These are phyloP conservation scores for Penicillium sp. DNA, from an alignment of 2,329 filamentous ascomycete genomes.

Conservation along the genomic window DNA sequence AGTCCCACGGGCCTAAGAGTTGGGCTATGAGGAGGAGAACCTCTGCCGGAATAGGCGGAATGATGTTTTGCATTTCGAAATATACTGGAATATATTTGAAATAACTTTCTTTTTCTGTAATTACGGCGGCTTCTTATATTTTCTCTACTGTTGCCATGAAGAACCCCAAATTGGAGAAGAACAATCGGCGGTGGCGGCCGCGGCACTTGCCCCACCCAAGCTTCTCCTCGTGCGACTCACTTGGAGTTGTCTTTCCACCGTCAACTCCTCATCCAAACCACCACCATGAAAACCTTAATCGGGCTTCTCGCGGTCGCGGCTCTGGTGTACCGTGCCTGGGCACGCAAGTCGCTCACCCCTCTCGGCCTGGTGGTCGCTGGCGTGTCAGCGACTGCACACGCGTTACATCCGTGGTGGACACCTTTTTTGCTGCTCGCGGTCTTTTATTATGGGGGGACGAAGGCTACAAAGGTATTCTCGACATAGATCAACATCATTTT, in stretches of 20 bases:
- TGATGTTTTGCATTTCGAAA: background rate
- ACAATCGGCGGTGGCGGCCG: background rate
- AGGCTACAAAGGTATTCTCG: slow-evolving; percentile 73
- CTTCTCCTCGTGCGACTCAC: background rate
- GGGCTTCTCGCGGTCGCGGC: slow-evolving; percentile 55
- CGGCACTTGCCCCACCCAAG: background rate
- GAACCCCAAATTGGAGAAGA: slow-evolving; percentile 1
- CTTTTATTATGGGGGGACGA: slow-evolving; percentile 85
- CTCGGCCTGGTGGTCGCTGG: slow-evolving; percentile 73
- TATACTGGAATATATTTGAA: no score
- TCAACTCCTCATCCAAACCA: background rate
- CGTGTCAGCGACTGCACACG: slow-evolving; percentile 77
- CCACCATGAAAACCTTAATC: slow-evolving; percentile 48
- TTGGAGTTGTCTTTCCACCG: slow-evolving; percentile 1
- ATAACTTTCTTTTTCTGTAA: background rate
- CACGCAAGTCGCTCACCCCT: slow-evolving; percentile 77
- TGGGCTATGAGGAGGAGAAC: background rate
- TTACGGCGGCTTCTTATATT: no score
- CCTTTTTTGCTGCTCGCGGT: slow-evolving; percentile 81
- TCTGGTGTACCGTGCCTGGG: slow-evolving; percentile 70
- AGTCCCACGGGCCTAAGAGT: background rate
- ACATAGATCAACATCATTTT: background rate
- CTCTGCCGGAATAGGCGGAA: background rate
- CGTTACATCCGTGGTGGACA: slow-evolving; percentile 90
- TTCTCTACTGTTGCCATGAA: no score